phyloP scores from a whole-genome alignment of 2,329 filamentous ascomycete species.

The Aureobasidium sp. region DNA sequence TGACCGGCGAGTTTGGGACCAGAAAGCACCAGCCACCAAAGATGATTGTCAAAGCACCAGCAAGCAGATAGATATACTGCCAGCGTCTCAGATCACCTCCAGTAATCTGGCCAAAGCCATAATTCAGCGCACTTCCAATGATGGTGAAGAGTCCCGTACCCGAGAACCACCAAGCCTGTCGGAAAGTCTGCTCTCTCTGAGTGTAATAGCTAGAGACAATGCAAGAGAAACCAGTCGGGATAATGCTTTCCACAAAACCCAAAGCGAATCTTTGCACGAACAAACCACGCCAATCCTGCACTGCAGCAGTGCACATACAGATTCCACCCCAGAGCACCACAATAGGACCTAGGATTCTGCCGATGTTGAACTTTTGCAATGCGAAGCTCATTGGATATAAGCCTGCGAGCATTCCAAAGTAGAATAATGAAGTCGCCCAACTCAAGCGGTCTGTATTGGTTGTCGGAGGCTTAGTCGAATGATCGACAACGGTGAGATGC shows the following conservation, averaged over 20 bases:
- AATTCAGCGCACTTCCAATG: slow-evolving; percentile 20
- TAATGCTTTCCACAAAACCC: slow-evolving; percentile 47
- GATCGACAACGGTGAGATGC: slow-evolving; percentile 45
- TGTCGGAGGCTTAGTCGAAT: slow-evolving; percentile 44
- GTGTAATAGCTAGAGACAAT: slow-evolving; percentile 38
- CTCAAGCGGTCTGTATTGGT: slow-evolving; percentile 59
- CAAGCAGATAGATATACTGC: slow-evolving; percentile 25
- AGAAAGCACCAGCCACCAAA: slow-evolving; percentile 23
- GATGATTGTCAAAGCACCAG: slow-evolving; percentile 25
- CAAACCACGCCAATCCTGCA: slow-evolving; percentile 54
- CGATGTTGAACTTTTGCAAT: slow-evolving; percentile 58
- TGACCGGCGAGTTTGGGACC: slow-evolving; percentile 29
- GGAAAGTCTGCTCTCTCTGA: slow-evolving; percentile 30
- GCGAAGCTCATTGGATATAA: slow-evolving; percentile 65
- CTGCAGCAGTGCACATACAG: slow-evolving; percentile 61
- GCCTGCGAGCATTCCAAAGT: slow-evolving; percentile 69
- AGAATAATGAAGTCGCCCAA: slow-evolving; percentile 73
- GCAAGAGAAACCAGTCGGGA: slow-evolving; percentile 50
- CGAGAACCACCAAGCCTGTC: slow-evolving; percentile 23
- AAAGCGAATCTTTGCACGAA: slow-evolving; percentile 49
- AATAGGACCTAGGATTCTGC: slow-evolving; percentile 54
- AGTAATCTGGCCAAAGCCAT: slow-evolving; percentile 27
- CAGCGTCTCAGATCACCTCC: slow-evolving; percentile 33
- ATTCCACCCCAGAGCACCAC: slow-evolving; percentile 59
- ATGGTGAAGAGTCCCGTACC: slow-evolving; percentile 22